Base-by-base conservation (phyloP, 306 rosid species). In the Canavalia gladiata region DNA sequence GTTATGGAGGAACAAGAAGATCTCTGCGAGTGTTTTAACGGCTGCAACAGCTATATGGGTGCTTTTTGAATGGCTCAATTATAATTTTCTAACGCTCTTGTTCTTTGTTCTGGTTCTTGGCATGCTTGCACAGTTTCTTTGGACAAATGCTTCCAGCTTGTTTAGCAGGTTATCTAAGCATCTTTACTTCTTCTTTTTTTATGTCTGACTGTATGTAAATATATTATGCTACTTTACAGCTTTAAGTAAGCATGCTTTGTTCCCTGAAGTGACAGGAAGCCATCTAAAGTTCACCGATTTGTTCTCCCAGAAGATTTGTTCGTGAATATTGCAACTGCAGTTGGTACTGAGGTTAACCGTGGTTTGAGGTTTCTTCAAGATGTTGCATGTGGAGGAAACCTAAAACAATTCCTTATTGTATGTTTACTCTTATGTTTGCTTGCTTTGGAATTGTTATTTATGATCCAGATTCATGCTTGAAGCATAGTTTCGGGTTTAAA, bases 1-100 rank as follows among this genome's bases (percentile, higher is more conserved):
- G 88, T 84, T 95, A 74, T 95, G 99, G 99, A 93, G 98, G 90
- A 91, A 95, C 97, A 95, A 93, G 89, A 95, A 93, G 85, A 93
- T 93, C 72, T 93, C 98, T 47, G 94, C 98, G 2, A 84, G 98
- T 18, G 90, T 92, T 76, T 88, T 93, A 84, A 55, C 89, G 25
- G 87, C 82, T 62, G 91, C 98, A 79, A 95, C 99, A 18, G 63
- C 82, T 75, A 67, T 88, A 37, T 95, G 99, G 99, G 94, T 90
- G 86, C 86, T 95, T 66, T 93, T 95, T 78, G 98, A 93, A 85
- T 95, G 98, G 99, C 92, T 95, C 55, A 82, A 90, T 66, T 95
- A 95, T 81, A 88, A 93, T 83, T 86, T 91, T 84, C 89, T 95
- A 68, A 83, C 93, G 58, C 86, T 95, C 70, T 8, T 85, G 30